phyloP scores from a whole-genome alignment of 129 eudicot genomes.

The Artemisia annua region DNA sequence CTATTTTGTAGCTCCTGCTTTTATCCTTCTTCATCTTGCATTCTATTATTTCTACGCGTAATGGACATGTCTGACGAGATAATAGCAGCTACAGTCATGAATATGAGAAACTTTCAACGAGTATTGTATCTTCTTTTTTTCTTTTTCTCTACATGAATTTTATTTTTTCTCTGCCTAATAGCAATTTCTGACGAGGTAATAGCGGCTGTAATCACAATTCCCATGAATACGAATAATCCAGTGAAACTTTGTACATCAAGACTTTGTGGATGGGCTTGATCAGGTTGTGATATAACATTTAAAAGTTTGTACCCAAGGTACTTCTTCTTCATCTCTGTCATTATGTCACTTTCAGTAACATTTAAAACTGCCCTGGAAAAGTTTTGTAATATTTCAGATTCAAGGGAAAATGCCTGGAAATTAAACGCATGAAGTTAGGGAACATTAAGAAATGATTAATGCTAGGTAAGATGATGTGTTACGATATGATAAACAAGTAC shows the following conservation, averaged over 20 bases:
- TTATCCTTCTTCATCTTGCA: no score
- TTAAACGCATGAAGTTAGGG: background rate
- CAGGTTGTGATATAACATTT: background rate
- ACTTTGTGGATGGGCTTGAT: conserved; percentile 13
- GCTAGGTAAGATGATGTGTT: no score
- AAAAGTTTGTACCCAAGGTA: conserved; percentile 25
- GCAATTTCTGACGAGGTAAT: conserved; percentile 27
- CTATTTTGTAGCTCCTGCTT: no score
- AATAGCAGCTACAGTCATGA: no score
- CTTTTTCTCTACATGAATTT: background rate
- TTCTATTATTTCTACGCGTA: no score
- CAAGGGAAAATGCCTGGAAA: conserved; percentile 26
- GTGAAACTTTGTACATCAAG: conserved; percentile 28
- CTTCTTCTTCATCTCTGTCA: conserved; percentile 20
- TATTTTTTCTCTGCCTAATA: background rate
- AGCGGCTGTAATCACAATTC: conserved; percentile 14
- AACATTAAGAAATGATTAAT: no score
- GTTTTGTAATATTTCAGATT: conserved; percentile 3
- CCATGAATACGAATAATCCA: conserved; percentile 30
- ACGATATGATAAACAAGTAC: no score
- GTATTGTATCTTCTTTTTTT: no score
- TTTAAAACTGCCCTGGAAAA: conserved; percentile 27
- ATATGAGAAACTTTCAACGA: no score
- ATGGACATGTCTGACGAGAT: no score
- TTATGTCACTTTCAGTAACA: conserved; percentile 15